Evolutionary conservation across 768 basidiomycete genomes (phyloP).

Genomic region (Russula compacta): DNA sequence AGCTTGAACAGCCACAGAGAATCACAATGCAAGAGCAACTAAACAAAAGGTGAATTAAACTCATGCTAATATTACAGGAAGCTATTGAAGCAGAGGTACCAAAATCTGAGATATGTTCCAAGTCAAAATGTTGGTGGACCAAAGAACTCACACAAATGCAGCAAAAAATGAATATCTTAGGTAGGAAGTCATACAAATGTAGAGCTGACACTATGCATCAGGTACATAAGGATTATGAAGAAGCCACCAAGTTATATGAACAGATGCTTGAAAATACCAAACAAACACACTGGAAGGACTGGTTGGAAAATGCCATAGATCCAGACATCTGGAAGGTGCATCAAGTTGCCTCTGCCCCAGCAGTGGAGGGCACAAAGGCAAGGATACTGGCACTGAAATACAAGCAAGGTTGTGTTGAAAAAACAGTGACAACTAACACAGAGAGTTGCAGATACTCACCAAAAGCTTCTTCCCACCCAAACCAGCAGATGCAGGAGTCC

Average conservation of each 20-base stretch:
- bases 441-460: too few relatives aligned
- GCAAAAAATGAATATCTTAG: neutral
- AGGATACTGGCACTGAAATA: too few relatives aligned
- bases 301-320: slow-evolving; percentile 16
- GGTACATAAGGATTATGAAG: neutral
- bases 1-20: too few relatives aligned
- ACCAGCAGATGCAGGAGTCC: too few relatives aligned
- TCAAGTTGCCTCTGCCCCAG: neutral
- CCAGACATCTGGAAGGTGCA: slow-evolving; percentile 21
- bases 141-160: neutral
- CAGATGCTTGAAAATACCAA: slow-evolving; percentile 20
- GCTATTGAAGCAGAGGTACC: neutral
- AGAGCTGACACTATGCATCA: neutral
- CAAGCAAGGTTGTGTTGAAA: too few relatives aligned
- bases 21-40: neutral
- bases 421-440: too few relatives aligned
- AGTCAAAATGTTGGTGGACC: slow-evolving; percentile 2
- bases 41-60: neutral
- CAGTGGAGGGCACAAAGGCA: neutral
- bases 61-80: neutral
- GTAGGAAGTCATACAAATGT: neutral
- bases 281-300: slow-evolving; percentile 22
- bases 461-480: too few relatives aligned
- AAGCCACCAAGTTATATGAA: slow-evolving; percentile 7
- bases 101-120: neutral